Evolutionary conservation across 225 moss, liverwort and hornwort species (phyloP), one percentile per base, ranked within the genome.

Genomic region (Polytrichum formosum): DNA sequence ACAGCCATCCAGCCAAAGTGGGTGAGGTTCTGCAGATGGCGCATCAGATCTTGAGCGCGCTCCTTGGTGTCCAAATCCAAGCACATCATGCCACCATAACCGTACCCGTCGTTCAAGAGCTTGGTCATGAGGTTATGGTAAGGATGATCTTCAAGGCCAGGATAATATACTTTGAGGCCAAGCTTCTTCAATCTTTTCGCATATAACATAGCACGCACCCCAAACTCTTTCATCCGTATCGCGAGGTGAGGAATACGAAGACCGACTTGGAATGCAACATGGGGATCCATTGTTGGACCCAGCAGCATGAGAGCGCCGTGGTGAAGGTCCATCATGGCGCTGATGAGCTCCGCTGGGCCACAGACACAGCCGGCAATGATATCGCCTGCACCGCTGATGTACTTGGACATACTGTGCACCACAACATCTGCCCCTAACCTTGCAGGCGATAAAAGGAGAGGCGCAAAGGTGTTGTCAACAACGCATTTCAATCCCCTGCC

Each of bases 391-490:
- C 95, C 95, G 66, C 95, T 96, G 6, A 96, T 91, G 35, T 90
- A 96, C 72, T 96, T 96, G 9, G 95, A 88, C 72, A 96, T 80
- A 75, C 95, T 96, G 61, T 96, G 95, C 26, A 96, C 78, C 31
- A 93, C 95, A 16, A 96, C 90, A 56, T 93, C 95, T 19, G 95
- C 93, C 31, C 95, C 95, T 8, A 85, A 69, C 18, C 90, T 78
- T 23, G 90, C 88, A 0, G 95, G 95, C 4, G 95, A 85, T 27
- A 96, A 82, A 19, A 96, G 79, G 30, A 93, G 75, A 53, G 95
- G 95, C n/a, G 93, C 83, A 59, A 96, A 96, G 1, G 95, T 93
- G 70, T 96, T 96, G 78, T 93, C 95, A 19, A 96, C 95, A 2
- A 96, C 93, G 0, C 77, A 85, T 56, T 84, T 91, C 67, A 90